A percentile compares a stretch with the other conserved stretches of the same genome.
phyloP scores from a whole-genome alignment of 1,284 basidiomycete genomes.

The Sanguinoderma infundibulare region DNA sequence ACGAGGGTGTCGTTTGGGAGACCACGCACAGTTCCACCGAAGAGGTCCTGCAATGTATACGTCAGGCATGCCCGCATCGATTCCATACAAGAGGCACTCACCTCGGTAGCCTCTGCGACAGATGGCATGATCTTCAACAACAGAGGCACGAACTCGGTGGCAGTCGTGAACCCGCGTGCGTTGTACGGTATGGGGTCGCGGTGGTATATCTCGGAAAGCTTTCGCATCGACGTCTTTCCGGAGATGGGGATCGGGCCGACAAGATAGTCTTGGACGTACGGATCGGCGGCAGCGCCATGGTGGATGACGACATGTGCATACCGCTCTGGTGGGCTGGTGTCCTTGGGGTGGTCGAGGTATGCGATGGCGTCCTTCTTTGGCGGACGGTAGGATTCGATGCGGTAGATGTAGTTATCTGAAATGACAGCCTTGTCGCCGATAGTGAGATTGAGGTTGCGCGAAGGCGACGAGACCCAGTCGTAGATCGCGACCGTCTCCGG shows the following conservation, averaged over 20 bases:
- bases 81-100: conserved; percentile 32
- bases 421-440: conserved; percentile 32
- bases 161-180: conserved; percentile 45
- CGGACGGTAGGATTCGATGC: conserved; percentile 55
- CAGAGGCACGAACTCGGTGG: conserved; percentile 41
- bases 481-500: conserved; percentile 48
- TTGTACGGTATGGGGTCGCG: conserved; percentile 55
- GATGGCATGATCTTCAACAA: conserved; percentile 36
- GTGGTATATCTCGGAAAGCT: conserved; percentile 56
- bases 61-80: conserved; percentile 51
- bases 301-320: conserved; percentile 56
- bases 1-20: conserved; percentile 51
- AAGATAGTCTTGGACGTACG: conserved; percentile 55
- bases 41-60: conserved; percentile 45
- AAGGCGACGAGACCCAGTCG: conserved; percentile 50
- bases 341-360: conserved; percentile 45
- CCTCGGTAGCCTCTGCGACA: conserved; percentile 45
- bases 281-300: conserved; percentile 48
- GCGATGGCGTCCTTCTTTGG: conserved; percentile 52
- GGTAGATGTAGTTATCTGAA: conserved; percentile 53
- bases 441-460: conserved; percentile 54
- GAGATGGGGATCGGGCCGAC: conserved; percentile 59
- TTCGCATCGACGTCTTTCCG: conserved; percentile 39
- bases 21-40: conserved; percentile 43
- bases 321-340: conserved; percentile 35